These are phyloP conservation scores for Zasmidium cellare DNA, from an alignment of 2,329 filamentous ascomycete genomes.

Conservation along the genomic window DNA sequence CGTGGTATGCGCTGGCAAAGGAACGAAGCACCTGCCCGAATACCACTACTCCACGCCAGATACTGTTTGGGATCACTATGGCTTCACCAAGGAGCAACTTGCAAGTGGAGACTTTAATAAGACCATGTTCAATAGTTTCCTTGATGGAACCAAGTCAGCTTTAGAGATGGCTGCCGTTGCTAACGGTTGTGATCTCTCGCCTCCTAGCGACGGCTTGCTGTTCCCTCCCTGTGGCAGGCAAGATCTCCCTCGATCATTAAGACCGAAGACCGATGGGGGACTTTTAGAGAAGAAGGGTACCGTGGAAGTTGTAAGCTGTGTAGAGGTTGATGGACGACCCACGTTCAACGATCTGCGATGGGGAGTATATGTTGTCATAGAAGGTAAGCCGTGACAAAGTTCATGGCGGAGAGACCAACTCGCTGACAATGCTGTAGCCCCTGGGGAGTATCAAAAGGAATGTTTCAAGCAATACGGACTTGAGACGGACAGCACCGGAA, in stretches of 20 bases:
- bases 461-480: slow-evolving; percentile 50
- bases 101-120: slow-evolving; percentile 46
- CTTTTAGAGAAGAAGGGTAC: slow-evolving; percentile 43
- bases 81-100: slow-evolving; percentile 48
- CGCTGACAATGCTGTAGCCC: slow-evolving; percentile 29
- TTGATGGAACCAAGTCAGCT: slow-evolving; percentile 51
- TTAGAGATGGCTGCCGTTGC: slow-evolving; percentile 52
- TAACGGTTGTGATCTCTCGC: slow-evolving; percentile 46
- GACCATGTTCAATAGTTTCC: slow-evolving; percentile 52
- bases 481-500: slow-evolving; percentile 43
- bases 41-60: slow-evolving; percentile 50
- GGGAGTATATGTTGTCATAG: slow-evolving; percentile 50
- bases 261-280: slow-evolving; percentile 45
- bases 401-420: neutral
- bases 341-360: slow-evolving; percentile 44
- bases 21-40: slow-evolving; percentile 48
- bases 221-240: slow-evolving; percentile 48
- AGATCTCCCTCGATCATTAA: slow-evolving; percentile 44
- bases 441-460: slow-evolving; percentile 43
- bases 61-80: slow-evolving; percentile 50
- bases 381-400: slow-evolving; percentile 15
- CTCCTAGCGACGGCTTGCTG: slow-evolving; percentile 43
- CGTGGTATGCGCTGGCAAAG: slow-evolving; percentile 48
- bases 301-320: slow-evolving; percentile 48
- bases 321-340: slow-evolving; percentile 45